phyloP scores from a whole-genome alignment of 2,329 filamentous ascomycete species.

The Elsinoe necatrix region DNA sequence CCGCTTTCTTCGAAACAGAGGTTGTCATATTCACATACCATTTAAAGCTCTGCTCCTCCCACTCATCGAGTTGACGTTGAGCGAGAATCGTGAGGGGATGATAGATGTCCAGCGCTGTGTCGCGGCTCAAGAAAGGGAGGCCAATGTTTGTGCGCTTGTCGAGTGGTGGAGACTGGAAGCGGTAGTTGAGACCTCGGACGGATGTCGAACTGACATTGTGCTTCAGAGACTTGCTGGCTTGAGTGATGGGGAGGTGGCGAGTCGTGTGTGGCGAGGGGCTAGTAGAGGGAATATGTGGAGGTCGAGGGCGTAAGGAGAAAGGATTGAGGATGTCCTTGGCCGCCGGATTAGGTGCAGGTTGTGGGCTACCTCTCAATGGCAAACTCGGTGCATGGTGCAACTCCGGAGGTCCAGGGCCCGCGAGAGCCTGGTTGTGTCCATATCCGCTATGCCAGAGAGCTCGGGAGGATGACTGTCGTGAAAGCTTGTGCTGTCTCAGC shows the following conservation, averaged over 20 bases:
- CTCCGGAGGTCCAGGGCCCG: not conserved
- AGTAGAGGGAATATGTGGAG: not conserved
- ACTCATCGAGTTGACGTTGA: slow-evolving; percentile 19
- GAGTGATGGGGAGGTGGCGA: slow-evolving; percentile 3
- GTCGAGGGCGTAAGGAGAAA: not conserved
- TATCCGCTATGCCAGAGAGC: not conserved
- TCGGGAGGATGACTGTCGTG: not conserved
- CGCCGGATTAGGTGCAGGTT: not conserved
- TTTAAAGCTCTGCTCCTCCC: slow-evolving; percentile 38
- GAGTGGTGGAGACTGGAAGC: slow-evolving; percentile 20
- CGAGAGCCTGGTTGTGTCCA: not conserved
- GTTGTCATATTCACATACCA: slow-evolving; percentile 36
- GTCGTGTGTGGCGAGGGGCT: slow-evolving; percentile 5
- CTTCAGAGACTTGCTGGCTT: not conserved
- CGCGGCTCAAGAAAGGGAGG: slow-evolving; percentile 22
- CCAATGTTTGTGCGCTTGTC: slow-evolving; percentile 22
- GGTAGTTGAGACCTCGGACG: slow-evolving; percentile 18
- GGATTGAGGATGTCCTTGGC: not conserved
- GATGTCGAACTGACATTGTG: not conserved
- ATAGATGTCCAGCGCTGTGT: slow-evolving; percentile 21
- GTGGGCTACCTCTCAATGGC: not conserved
- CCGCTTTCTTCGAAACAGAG: slow-evolving; percentile 31
- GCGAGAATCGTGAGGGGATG: slow-evolving; percentile 31
- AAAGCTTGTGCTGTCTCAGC: not conserved
- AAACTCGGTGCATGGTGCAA: not conserved